Evolutionary conservation across 192 early-diverging fungal species (phyloP), one percentile per base, ranked within the genome.

Genomic region (Thamnidium elegans): DNA sequence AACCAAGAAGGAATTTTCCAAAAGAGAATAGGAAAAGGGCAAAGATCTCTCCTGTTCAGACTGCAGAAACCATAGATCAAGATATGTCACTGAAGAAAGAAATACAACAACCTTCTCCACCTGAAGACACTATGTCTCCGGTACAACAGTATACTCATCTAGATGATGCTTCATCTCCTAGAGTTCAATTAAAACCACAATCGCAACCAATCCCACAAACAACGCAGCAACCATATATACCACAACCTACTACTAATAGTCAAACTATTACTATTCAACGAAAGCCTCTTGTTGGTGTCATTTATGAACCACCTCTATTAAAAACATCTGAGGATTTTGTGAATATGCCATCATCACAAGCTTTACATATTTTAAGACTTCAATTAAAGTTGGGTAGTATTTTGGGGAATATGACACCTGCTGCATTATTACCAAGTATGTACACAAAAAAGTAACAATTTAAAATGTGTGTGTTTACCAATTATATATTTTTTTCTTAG

Each of bases 331-430:
- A 54, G 7, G 67, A 69, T 55, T 21, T 69, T 13, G n/a, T 52
- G 8, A 21, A 48, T 36, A 66, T 72, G 64, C 64, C 66, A 20
- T 61, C 71, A 13, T 15, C 67, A 19, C 71, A 72, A 46, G 71
- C 64, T 21, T 17, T 67, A 3, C 71, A 72, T 48, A 56, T 72
- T n/a, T 21, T 72, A 15, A 48, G 65, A 9, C 19, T 72, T 13
- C 71, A 72, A 59, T 14, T 72, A 31, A 72, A 72, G 52, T 23
- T 62, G 9, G 54, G 53, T 7, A 67, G 46, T 50, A 63, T 72
- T 44, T 20, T 67, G 14, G 65, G 65, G 11, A 43, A 53, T 1
- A 45, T 42, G 50, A 55, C 34, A 3, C 39, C 36, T 0, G 48
- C 30, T 45, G 51, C 67, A 6, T 30, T 69, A 21, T 44, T 51